Base-by-base conservation (phyloP, 1,139 yeast species). In the Pneumocystis wakefieldiae region DNA sequence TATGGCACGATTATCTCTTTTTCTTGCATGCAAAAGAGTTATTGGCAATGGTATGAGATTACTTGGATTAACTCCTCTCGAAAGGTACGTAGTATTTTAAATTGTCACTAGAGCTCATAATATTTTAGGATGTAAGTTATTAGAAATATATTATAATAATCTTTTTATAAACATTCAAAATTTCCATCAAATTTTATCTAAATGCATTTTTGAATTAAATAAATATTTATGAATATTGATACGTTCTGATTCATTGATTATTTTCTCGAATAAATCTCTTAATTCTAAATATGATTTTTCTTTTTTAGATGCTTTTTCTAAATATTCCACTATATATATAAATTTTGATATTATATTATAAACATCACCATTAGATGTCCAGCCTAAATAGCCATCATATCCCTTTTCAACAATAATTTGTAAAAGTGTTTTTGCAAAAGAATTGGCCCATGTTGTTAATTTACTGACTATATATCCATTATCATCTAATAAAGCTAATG, bases 11-110 rank as follows among this genome's bases (percentile, higher is more conserved):
- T 80, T 92, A 76, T 97, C 97, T 3, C 81, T 94, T 71, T 94
- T 91, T 76, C 81, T 86, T 67, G 80, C 96, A 68, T 96, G 97
- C 63, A 85, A 92, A 78, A 95, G 87, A 77, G 95, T 89, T 32
- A 80, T 94, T 71, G 80, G 80, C 77, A 91, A 91, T 73, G 99
- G 97, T 80, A 86, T 94, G 94, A 79, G 79, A 61, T 79, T 94
- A 73, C 80, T 94, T 72, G 96, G 97, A 66, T 81, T 94, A 74
- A 91, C 97, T 63, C 98, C 99, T 36, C 98, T 94, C 68, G 96
- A 92, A 72, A 86, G 99, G 55, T 24, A 48, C 17, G 19, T 48
- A 48, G 3, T 48, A 48, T 24, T 48, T 12, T 48, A 24, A 8
- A 48, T 37, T 19, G 28, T 24, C 15, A 24, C 28, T 41, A n/a